Evolutionary conservation across 495 filamentous ascomycete genomes (phyloP), one percentile per base, ranked within the genome.

Genomic region (Neurospora sublineolata): DNA sequence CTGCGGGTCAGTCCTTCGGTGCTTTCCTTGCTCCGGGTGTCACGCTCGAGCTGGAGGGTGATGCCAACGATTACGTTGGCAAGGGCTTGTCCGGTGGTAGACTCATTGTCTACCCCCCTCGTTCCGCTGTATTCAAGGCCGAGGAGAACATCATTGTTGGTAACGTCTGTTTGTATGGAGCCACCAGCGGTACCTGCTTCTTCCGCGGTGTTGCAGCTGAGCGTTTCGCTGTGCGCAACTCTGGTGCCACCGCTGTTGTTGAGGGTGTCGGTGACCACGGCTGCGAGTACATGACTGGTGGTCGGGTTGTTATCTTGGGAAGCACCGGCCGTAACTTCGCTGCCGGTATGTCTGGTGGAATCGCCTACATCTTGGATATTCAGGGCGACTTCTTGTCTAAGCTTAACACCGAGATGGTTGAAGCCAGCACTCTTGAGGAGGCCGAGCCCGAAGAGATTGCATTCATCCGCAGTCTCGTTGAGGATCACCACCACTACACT

Each of bases 241-340:
- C 96, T 1, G 95, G 95, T 79, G 95, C 92, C 58, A 98, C 91
- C 37, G 95, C 96, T 38, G 92, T 99, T 74, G 94, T 98, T 74
- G 95, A 99, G 83, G 95, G 96, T 82, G 89, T 97, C 70, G 95
- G 95, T 85, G 95, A 99, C 80, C 95, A 99, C 79, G 93, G 94
- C 67, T 98, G 94, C 79, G 95, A 99, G 84, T 99, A 99, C 87
- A 99, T 99, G 95, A 99, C 95, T 72, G 95, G 95, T 77, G 95
- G 95, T 78, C 93, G 96, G 79, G 89, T 98, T 42, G 84, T 99
- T 72, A 86, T 96, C 73, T 86, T 99, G 64, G 95, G 95, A 72
- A 88, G 90, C 77, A 97, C 93, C 77, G 95, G 95, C n/a, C 95
- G 95, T 74, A 99, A 99, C 86, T 99, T 99, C 77, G 95, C 96